phyloP scores from a whole-genome alignment of 371 early-diverging fungal genomes.

The Batkoa obscura region DNA sequence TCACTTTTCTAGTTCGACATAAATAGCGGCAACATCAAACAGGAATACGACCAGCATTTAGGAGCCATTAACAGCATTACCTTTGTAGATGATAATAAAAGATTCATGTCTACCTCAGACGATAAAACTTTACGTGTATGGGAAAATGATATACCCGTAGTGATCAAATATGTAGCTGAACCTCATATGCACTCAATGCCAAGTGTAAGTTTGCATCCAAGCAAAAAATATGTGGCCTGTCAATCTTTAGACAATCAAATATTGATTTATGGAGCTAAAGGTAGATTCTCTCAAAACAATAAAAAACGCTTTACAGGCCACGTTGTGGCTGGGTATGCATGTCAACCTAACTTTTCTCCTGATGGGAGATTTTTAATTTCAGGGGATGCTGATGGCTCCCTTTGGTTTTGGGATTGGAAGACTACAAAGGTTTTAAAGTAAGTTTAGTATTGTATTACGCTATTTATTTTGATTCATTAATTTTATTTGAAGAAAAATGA shows the following conservation, averaged over 20 bases:
- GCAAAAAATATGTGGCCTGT: slow-evolving; percentile 81
- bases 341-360: slow-evolving; percentile 80
- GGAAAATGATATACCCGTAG: slow-evolving; percentile 94
- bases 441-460: slow-evolving; percentile 2
- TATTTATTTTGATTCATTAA: not conserved
- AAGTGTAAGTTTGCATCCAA: slow-evolving; percentile 69
- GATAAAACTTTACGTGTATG: slow-evolving; percentile 93
- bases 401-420: slow-evolving; percentile 96
- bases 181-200: slow-evolving; percentile 94
- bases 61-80: slow-evolving; percentile 92
- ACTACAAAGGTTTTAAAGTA: slow-evolving; percentile 52
- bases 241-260: slow-evolving; percentile 92
- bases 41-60: slow-evolving; percentile 92
- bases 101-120: slow-evolving; percentile 88
- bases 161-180: slow-evolving; percentile 91
- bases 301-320: slow-evolving; percentile 88
- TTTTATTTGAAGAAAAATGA: slow-evolving; percentile 34
- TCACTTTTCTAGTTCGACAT: slow-evolving; percentile 37
- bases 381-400: slow-evolving; percentile 83
- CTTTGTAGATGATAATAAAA: slow-evolving; percentile 82
- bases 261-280: slow-evolving; percentile 66
- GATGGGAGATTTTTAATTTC: slow-evolving; percentile 76
- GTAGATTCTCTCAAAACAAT: slow-evolving; percentile 67
- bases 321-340: slow-evolving; percentile 86
- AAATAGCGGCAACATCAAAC: slow-evolving; percentile 60